Evolutionary conservation across 228 moss, liverwort and hornwort genomes (phyloP).

Genomic region (Sphagnum magellanicum): DNA sequence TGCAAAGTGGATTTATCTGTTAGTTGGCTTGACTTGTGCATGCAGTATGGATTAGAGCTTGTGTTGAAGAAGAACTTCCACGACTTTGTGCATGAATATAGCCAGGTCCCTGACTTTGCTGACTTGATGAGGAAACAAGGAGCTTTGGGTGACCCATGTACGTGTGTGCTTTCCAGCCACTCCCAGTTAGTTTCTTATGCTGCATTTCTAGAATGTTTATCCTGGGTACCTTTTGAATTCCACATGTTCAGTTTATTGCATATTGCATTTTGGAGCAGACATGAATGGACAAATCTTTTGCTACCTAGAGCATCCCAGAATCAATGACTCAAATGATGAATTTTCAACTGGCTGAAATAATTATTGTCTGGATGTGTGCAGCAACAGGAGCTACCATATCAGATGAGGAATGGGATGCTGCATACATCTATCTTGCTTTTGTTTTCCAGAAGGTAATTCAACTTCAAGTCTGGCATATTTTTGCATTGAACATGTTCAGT

Average conservation of each 20-base stretch:
- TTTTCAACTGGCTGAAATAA: conserved; percentile 1
- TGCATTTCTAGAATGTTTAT: background rate
- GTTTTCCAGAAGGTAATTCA: conserved; percentile 70
- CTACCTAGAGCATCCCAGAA: too few relatives aligned
- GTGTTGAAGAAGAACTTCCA: conserved; percentile 92
- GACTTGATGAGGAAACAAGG: conserved; percentile 92
- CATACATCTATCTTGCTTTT: conserved; percentile 86
- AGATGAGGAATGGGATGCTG: conserved; percentile 97
- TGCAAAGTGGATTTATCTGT: background rate
- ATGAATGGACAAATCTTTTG: conserved; percentile 5
- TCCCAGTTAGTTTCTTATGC: background rate
- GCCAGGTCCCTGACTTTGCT: conserved; percentile 80
- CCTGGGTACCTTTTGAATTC: background rate
- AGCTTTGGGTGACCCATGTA: conserved; percentile 82
- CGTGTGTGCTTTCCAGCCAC: background rate
- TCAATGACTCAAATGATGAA: too few relatives aligned
- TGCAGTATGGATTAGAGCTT: conserved; percentile 83
- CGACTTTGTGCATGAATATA: conserved; percentile 81
- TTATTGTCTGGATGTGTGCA: conserved; percentile 15
- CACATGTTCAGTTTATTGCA: background rate
- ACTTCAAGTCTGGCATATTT: background rate
- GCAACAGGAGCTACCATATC: conserved; percentile 53
- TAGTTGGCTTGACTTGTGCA: background rate
- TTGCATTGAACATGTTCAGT: background rate
- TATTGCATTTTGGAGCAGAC: conserved; percentile 9